These are phyloP conservation scores for Daldinia loculata DNA, from an alignment of 495 filamentous ascomycete species.

Conservation along the genomic window DNA sequence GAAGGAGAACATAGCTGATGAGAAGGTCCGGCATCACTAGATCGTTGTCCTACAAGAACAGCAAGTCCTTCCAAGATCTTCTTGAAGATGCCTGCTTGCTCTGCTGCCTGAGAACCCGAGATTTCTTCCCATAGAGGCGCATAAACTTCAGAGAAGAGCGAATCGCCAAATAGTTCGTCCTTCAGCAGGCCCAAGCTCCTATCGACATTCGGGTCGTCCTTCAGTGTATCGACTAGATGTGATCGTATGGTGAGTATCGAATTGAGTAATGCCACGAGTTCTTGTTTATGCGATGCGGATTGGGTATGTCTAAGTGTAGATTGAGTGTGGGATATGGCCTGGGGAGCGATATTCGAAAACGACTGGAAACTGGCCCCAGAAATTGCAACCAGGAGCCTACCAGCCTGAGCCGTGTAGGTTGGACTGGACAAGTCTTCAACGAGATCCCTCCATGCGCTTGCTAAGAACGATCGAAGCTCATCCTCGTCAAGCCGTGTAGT, in stretches of 20 bases:
- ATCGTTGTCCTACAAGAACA: constrained; percentile 48
- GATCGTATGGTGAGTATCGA: constrained; percentile 50
- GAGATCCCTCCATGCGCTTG: constrained; percentile 53
- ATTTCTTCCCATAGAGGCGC: constrained; percentile 51
- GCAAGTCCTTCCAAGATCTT: constrained; percentile 53
- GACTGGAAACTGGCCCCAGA: constrained; percentile 46
- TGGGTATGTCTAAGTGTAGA: constrained; percentile 52
- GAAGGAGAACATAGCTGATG: constrained; percentile 46
- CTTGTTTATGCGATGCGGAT: constrained; percentile 51
- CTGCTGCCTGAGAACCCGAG: constrained; percentile 32
- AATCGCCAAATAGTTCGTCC: constrained; percentile 41
- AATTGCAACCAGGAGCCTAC: constrained; percentile 56
- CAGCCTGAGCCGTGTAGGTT: constrained; percentile 56
- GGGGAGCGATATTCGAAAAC: constrained; percentile 47
- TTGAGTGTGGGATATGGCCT: constrained; percentile 49
- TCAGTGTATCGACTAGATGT: constrained; percentile 42
- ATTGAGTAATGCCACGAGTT: constrained; percentile 54
- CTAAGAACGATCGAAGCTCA: constrained; percentile 49
- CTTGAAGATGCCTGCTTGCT: constrained; percentile 47
- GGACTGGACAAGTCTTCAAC: constrained; percentile 55
- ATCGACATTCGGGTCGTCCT: constrained; percentile 20
- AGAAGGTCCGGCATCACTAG: constrained; percentile 11
- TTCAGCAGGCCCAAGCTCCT: constrained; percentile 10
- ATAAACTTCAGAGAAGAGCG: constrained; percentile 53
- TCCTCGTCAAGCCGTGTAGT: constrained; percentile 48